Conservation (phyloP, 2,329 filamentous ascomycete species). For the Colletotrichum godetiae region DNA sequence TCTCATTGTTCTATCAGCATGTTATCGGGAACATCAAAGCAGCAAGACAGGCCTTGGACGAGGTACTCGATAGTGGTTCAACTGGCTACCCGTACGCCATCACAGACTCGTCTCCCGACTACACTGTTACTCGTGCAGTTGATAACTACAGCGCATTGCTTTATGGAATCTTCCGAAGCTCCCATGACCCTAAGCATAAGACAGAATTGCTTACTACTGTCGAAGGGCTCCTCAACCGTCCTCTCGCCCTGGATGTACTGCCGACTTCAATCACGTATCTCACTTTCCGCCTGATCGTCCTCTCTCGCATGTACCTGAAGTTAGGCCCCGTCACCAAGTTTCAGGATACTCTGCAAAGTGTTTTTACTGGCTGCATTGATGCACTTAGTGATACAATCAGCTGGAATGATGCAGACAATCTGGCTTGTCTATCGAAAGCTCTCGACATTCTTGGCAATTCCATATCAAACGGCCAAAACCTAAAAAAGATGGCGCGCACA, state of each 20-base stretch:
- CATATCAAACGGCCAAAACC: constrained; percentile 25
- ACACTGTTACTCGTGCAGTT: constrained; percentile 32
- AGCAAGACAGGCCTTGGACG: constrained; percentile 36
- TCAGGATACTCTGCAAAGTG: constrained; percentile 37
- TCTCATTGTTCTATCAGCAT: constrained; percentile 36
- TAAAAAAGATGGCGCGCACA: constrained; percentile 37
- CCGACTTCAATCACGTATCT: constrained; percentile 29
- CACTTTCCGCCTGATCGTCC: constrained; percentile 27
- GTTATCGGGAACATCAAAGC: constrained; percentile 33
- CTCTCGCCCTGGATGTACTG: constrained; percentile 38
- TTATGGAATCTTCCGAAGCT: constrained; percentile 37
- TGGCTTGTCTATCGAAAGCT: constrained; percentile 35
- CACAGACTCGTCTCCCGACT: constrained; percentile 35
- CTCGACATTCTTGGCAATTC: constrained; percentile 36
- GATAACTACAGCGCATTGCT: constrained; percentile 36
- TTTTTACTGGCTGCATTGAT: constrained; percentile 37
- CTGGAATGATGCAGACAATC: constrained; percentile 40
- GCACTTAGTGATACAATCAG: constrained; percentile 38
- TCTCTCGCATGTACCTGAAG: constrained; percentile 41
- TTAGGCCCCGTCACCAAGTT: constrained; percentile 39
- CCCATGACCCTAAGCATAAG: constrained; percentile 38
- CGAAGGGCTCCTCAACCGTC: constrained; percentile 36
- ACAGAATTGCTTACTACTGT: constrained; percentile 33
- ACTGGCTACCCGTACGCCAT: constrained; percentile 39
- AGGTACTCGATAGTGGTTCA: constrained; percentile 39